Percentiles rank a stretch among this genome's conserved stretches.
Conservation (phyloP, 2,329 filamentous ascomycete species). For the Apiospora hydei region DNA sequence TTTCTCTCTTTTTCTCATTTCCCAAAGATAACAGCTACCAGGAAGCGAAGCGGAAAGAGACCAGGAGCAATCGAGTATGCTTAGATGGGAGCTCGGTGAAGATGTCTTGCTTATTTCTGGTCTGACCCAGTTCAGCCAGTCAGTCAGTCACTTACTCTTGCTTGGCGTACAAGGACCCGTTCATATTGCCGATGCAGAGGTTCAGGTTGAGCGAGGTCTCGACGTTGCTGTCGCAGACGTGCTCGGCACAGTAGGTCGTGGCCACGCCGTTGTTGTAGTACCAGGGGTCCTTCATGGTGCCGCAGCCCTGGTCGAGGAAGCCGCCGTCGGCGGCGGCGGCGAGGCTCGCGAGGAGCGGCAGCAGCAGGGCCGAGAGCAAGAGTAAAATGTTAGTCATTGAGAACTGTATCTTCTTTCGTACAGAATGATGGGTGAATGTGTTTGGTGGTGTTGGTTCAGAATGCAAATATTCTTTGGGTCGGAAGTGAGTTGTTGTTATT, state of each 20-base stretch:
- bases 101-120: not conserved
- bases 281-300: not conserved
- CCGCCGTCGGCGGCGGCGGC: not conserved
- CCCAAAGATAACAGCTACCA: not conserved
- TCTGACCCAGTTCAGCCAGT: not conserved
- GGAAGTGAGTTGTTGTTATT: no score
- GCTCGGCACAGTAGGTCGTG: not conserved
- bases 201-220: slow-evolving; percentile 12
- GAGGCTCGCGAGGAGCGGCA: not conserved
- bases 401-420: not conserved
- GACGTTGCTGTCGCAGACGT: slow-evolving; percentile 5
- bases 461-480: not conserved
- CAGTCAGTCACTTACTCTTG: not conserved
- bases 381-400: not conserved
- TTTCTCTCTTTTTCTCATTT: not conserved
- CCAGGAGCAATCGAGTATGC: not conserved
- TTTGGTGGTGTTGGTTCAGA: not conserved
- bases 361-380: not conserved
- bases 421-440: not conserved
- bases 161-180: not conserved
- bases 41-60: no score
- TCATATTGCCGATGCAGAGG: not conserved
- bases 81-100: not conserved
- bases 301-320: not conserved
- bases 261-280: not conserved